Percentiles rank a stretch among this genome's conserved stretches.
phyloP scores from a whole-genome alignment of 345 rosid species.

The Rubroshorea leprosula region DNA sequence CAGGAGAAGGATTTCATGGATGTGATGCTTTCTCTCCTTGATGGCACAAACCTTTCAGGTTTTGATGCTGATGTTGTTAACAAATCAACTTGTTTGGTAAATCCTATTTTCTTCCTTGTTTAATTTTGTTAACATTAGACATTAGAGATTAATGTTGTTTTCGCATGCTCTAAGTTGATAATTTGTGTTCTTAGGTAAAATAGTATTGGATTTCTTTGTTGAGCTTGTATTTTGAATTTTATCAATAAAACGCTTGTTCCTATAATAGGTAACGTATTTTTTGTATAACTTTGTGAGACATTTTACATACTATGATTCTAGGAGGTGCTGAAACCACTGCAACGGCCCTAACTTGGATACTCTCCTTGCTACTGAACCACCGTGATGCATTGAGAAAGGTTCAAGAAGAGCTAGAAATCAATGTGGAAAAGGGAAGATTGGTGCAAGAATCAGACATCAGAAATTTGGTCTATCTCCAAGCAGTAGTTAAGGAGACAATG shows the following conservation, averaged over 20 bases:
- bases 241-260: too few relatives aligned
- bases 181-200: too few relatives aligned
- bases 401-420: conserved; percentile 22
- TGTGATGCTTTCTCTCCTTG: conserved; percentile 20
- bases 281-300: not conserved
- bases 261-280: too few relatives aligned
- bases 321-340: conserved; percentile 24
- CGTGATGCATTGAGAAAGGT: conserved; percentile 5
- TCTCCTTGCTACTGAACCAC: conserved; percentile 21
- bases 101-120: not conserved
- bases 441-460: conserved; percentile 26
- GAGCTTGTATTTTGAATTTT: too few relatives aligned
- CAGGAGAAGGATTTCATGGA: conserved; percentile 30
- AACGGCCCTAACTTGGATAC: conserved; percentile 16
- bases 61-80: conserved; percentile 28
- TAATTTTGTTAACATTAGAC: not conserved
- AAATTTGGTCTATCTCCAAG: conserved; percentile 28
- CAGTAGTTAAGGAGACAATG: conserved; percentile 35
- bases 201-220: too few relatives aligned
- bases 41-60: conserved; percentile 11
- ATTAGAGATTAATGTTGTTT: not conserved
- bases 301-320: conserved; percentile 19
- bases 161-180: not conserved
- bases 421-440: conserved; percentile 20
- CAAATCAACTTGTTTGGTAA: conserved; percentile 32